Percentiles rank a stretch among this genome's conserved stretches.
phyloP scores from a whole-genome alignment of 2,329 filamentous ascomycete genomes.

The Leptographium galeiforme region DNA sequence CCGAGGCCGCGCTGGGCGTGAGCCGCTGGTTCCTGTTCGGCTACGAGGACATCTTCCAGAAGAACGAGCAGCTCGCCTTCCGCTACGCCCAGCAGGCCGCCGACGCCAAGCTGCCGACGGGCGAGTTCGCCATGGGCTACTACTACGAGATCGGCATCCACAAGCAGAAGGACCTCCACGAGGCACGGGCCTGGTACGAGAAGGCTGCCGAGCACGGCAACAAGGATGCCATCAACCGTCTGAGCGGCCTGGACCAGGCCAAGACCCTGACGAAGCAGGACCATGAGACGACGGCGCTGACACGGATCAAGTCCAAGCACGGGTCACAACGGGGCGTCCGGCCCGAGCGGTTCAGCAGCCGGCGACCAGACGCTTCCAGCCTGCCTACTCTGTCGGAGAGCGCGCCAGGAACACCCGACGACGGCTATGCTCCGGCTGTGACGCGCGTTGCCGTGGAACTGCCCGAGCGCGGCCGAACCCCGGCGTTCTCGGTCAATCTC shows the following conservation, averaged over 20 bases:
- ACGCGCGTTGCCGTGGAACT: neutral
- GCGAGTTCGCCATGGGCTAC: conserved; percentile 93
- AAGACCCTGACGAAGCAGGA: conserved; percentile 80
- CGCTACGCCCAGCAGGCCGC: conserved; percentile 83
- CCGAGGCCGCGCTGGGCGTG: conserved; percentile 88
- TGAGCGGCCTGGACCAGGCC: conserved; percentile 72
- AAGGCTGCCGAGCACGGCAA: conserved; percentile 84
- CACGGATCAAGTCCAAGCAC: conserved; percentile 71
- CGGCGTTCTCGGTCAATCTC: conserved; percentile 39
- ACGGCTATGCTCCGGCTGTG: conserved; percentile 9
- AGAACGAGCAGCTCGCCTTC: conserved; percentile 90
- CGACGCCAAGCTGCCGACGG: conserved; percentile 66
- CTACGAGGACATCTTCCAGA: conserved; percentile 80
- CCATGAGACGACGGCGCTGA: conserved; percentile 83
- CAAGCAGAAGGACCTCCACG: conserved; percentile 66
- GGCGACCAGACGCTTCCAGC: conserved; percentile 17
- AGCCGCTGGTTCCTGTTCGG: conserved; percentile 98
- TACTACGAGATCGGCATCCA: conserved; percentile 95
- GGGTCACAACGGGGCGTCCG: conserved; percentile 52
- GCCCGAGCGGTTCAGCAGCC: conserved; percentile 41
- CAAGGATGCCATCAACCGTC: conserved; percentile 67
- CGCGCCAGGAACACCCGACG: conserved; percentile 16
- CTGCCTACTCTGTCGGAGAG: conserved; percentile 38
- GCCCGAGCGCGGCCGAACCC: conserved; percentile 18
- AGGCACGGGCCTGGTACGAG: conserved; percentile 81